Evolutionary conservation across 2,329 filamentous ascomycete genomes (phyloP).

Genomic region (Penicillium hordei): DNA sequence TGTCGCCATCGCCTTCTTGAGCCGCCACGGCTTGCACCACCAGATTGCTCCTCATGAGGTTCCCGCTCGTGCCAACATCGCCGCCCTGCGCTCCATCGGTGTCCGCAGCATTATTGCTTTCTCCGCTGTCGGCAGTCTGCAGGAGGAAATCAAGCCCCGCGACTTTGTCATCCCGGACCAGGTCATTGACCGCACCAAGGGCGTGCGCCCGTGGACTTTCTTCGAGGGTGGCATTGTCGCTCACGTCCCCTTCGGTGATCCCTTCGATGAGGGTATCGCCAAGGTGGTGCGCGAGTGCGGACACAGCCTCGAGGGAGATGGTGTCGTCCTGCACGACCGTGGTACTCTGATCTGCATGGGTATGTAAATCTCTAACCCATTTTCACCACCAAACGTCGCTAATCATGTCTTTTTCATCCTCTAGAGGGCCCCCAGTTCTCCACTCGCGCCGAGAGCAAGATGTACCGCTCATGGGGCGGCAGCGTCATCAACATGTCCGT

Average conservation of each 20-base stretch:
- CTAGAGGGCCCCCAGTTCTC: conserved; percentile 96
- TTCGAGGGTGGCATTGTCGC: conserved; percentile 81
- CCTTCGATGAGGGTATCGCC: conserved; percentile 79
- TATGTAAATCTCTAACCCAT: conserved; percentile 46
- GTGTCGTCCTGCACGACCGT: conserved; percentile 77
- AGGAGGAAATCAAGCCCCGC: conserved; percentile 88
- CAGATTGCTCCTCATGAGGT: conserved; percentile 91
- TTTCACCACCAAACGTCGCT: not conserved
- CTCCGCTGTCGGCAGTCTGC: conserved; percentile 87
- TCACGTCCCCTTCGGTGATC: conserved; percentile 93
- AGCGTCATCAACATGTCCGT: conserved; percentile 98
- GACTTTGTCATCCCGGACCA: conserved; percentile 97
- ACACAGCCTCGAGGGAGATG: conserved; percentile 74
- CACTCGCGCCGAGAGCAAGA: conserved; percentile 89
- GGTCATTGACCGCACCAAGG: conserved; percentile 96
- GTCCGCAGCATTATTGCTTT: conserved; percentile 92
- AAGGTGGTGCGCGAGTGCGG: conserved; percentile 77
- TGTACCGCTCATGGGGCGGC: conserved; percentile 93
- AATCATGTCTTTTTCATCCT: not conserved
- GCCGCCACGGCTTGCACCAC: conserved; percentile 86
- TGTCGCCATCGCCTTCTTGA: conserved; percentile 80
- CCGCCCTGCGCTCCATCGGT: conserved; percentile 87
- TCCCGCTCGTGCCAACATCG: conserved; percentile 92
- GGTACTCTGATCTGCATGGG: conserved; percentile 92
- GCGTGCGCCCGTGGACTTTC: conserved; percentile 89